Conservation (phyloP, 176 grass and related monocot species). For the Tuctoria greenei region DNA sequence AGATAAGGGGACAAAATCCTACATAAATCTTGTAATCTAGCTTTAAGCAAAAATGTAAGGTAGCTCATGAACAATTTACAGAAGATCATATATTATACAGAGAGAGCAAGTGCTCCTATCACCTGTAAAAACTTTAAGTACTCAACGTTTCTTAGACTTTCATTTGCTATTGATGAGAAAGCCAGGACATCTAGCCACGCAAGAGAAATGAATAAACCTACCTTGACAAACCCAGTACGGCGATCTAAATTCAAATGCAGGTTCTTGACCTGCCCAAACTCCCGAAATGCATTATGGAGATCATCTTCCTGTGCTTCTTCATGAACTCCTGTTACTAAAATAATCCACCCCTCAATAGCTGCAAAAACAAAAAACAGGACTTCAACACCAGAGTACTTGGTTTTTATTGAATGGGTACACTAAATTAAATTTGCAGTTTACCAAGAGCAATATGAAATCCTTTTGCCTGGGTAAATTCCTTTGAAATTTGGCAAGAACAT, state of each 20-base stretch:
- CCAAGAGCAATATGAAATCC: background rate
- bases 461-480: background rate
- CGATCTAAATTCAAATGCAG: slow-evolving; percentile 71
- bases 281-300: slow-evolving; percentile 61
- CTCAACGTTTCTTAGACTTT: background rate
- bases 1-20: background rate
- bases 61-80: background rate
- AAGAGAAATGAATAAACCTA: background rate
- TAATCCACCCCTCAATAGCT: slow-evolving; percentile 72
- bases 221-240: slow-evolving; percentile 68
- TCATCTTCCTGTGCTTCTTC: slow-evolving; percentile 73
- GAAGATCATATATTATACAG: background rate
- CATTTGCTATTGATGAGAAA: background rate
- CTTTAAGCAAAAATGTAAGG: background rate
- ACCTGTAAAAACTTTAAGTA: background rate
- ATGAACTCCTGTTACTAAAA: slow-evolving; percentile 60
- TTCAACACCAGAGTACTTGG: background rate
- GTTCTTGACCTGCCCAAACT: slow-evolving; percentile 66
- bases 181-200: background rate
- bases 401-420: background rate
- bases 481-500: background rate
- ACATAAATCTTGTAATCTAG: background rate
- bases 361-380: background rate
- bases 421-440: background rate
- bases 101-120: background rate